These are phyloP conservation scores for Shiraia bambusicola DNA, from an alignment of 2,329 filamentous ascomycete genomes.

Conservation along the genomic window DNA sequence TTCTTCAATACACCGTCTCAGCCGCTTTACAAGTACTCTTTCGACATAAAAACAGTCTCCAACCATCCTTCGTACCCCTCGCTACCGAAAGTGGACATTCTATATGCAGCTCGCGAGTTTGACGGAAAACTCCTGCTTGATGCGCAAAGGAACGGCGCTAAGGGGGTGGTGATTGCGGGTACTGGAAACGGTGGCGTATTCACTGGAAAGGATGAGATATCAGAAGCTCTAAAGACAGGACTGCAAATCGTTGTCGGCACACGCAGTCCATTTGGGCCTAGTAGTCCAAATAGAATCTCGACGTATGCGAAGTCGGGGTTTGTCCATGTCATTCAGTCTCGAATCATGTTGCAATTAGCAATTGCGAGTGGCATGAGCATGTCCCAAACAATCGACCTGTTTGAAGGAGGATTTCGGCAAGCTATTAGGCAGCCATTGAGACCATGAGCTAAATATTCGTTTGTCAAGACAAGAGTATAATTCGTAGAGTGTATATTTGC, in stretches of 20 bases:
- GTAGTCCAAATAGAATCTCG: constrained; percentile 17
- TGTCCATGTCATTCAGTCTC: constrained; percentile 28
- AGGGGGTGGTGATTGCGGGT: constrained; percentile 30
- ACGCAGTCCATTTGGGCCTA: constrained; percentile 24
- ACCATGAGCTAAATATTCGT: not conserved
- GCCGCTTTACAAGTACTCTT: constrained; percentile 23
- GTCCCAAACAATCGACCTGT: constrained; percentile 32
- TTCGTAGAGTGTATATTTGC: no score
- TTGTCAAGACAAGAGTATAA: not conserved
- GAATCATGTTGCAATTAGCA: constrained; percentile 33
- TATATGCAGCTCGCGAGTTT: constrained; percentile 33
- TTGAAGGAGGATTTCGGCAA: constrained; percentile 27
- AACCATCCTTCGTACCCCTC: constrained; percentile 17
- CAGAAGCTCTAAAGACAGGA: constrained; percentile 22
- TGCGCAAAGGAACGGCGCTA: constrained; percentile 24
- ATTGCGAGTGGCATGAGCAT: constrained; percentile 32
- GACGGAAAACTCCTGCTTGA: constrained; percentile 27
- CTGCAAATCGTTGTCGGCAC: constrained; percentile 30
- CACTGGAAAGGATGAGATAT: constrained; percentile 18
- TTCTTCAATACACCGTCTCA: constrained; percentile 30
- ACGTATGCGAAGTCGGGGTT: constrained; percentile 24
- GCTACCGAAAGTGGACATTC: constrained; percentile 33
- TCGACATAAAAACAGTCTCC: constrained; percentile 19
- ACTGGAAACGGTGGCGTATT: constrained; percentile 31
- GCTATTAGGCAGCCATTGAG: constrained; percentile 27